Percentiles rank a stretch among this genome's conserved stretches.
Conservation (phyloP, 2,329 filamentous ascomycete genomes). For the Monosporascus sp. region DNA sequence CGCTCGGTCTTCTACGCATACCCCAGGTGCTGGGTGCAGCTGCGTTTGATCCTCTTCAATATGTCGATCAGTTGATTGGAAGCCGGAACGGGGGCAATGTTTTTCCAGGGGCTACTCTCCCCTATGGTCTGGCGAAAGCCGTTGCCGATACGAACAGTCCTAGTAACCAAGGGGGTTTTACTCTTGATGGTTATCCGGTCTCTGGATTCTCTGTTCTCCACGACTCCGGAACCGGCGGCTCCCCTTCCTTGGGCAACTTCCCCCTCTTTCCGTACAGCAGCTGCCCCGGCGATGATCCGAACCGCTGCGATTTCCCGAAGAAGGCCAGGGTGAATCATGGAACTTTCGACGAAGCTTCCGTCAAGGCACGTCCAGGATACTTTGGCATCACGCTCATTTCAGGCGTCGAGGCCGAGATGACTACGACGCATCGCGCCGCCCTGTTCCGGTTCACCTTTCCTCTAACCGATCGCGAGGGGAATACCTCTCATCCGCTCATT, state of each 20-base stretch:
- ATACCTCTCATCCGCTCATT: constrained; percentile 51
- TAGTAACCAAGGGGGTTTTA: constrained; percentile 55
- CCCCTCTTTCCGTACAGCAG: constrained; percentile 63
- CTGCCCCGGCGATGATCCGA: constrained; percentile 57
- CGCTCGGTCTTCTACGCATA: constrained; percentile 12
- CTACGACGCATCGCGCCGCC: constrained; percentile 59
- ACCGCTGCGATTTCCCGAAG: constrained; percentile 58
- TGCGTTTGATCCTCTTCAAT: constrained; percentile 31
- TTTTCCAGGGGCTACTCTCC: constrained; percentile 36
- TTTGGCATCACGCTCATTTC: constrained; percentile 57
- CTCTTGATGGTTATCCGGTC: constrained; percentile 43
- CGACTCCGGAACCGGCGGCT: constrained; percentile 53
- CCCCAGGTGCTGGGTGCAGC: constrained; percentile 11
- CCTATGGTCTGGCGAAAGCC: constrained; percentile 48
- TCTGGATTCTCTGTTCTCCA: constrained; percentile 55
- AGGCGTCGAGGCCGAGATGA: constrained; percentile 61
- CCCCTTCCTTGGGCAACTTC: constrained; percentile 67
- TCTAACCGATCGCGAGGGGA: constrained; percentile 26
- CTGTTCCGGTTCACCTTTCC: constrained; percentile 65
- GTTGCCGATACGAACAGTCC: constrained; percentile 49
- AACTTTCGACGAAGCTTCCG: constrained; percentile 43
- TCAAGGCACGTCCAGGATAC: constrained; percentile 58
- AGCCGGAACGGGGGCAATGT: constrained; percentile 44
- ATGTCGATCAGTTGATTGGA: constrained; percentile 51
- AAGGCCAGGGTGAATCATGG: constrained; percentile 34